Evolutionary conservation across 768 basidiomycete genomes (phyloP), one percentile per base, ranked within the genome.

Genomic region (Boletus rubropictus): DNA sequence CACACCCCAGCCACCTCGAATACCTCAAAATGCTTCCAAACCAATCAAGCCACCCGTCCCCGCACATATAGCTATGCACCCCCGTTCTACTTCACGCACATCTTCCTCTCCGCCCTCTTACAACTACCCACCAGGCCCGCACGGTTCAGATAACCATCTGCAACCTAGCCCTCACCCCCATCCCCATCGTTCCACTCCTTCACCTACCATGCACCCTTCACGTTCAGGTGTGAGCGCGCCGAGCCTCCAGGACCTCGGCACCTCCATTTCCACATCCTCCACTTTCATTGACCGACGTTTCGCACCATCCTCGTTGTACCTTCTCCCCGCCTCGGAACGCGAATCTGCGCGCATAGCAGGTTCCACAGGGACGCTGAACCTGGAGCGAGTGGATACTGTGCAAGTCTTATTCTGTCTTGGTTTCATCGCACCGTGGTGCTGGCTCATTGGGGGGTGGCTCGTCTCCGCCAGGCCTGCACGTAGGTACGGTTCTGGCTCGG

Each of bases 401-500:
- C 74, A 76, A 56, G 75, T 82, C 61, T 68, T 85, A n/a, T 88
- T 88, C 66, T 87, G 82, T 81, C 47, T 82, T 0, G 86, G 86
- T 3, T 88, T 88, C 55, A 47, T 86, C 39, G 81, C 76, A 38
- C 86, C 86, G 0, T 78, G 83, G 64, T 75, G 86, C 43, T 88
- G 86, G 86, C 73, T 88, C 37, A 71, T 87, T 12, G 86, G 85
- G 0, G 86, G 86, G 4, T 88, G 86, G 86, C 76, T 84, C 48
- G 68, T 80, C 46, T 7, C 56, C 2, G 20, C 50, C 39, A 49
- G 51, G 14, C 24, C 50, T 5, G 34, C 48, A 59, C 70, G 52
- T 3, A 39, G 12, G 11, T 18, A 63, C 7, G 20, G 24, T 12
- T 5, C 46, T 1, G 18, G 50, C 15, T 35, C 44, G 5, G 33